phyloP scores from a whole-genome alignment of 345 rosid species.

The Euclidium syriacum region DNA sequence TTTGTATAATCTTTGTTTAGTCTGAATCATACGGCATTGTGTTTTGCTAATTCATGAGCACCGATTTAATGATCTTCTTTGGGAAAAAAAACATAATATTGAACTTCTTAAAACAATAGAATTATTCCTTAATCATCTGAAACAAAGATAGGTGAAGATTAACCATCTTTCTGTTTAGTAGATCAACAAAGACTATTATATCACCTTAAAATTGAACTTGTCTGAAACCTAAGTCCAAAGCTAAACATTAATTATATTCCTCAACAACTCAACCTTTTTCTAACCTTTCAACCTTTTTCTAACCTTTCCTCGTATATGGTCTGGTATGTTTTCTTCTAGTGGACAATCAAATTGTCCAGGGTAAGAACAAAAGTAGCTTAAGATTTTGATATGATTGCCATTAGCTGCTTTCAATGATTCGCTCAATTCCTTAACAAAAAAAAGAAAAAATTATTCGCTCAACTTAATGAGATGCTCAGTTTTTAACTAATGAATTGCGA shows the following conservation, averaged over 20 bases:
- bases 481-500: too few relatives aligned
- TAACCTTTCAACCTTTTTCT: neutral
- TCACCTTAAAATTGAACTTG: neutral
- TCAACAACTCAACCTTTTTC: neutral
- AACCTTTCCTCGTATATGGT: neutral
- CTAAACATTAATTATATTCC: conserved; percentile 2
- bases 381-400: neutral
- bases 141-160: neutral
- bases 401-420: neutral
- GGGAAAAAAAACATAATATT: neutral
- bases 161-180: neutral
- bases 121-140: neutral
- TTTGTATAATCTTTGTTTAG: neutral
- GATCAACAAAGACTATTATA: neutral
- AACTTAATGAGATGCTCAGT: too few relatives aligned
- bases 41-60: neutral
- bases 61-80: neutral
- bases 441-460: too few relatives aligned
- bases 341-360: too few relatives aligned
- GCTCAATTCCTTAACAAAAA: too few relatives aligned
- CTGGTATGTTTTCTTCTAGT: too few relatives aligned
- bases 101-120: neutral
- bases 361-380: too few relatives aligned
- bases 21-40: neutral
- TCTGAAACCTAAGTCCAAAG: neutral